Conservation (phyloP, 163 green algal genomes). For the Chlamydomonas reinhardtii region DNA sequence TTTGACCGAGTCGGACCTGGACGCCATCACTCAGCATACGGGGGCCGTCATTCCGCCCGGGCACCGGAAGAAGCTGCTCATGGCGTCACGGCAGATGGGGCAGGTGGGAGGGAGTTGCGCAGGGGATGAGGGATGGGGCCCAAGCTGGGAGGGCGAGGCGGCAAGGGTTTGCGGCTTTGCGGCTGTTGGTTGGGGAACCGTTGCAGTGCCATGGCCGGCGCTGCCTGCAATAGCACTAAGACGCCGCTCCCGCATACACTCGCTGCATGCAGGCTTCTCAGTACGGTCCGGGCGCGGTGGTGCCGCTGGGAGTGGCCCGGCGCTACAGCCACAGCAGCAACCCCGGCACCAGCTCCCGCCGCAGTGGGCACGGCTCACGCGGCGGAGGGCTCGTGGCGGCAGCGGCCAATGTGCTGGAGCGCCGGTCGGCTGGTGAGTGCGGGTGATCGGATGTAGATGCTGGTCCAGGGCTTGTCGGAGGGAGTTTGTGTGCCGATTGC, state of each 20-base stretch:
- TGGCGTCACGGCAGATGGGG: conserved; percentile 50
- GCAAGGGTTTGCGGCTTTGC: too few species aligned
- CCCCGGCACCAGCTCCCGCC: background rate
- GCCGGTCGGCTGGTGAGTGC: conserved; percentile 11
- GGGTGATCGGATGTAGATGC: background rate
- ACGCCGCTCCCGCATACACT: too few species aligned
- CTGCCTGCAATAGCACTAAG: too few species aligned
- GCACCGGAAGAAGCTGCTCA: conserved; percentile 56
- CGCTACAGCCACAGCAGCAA: conserved; percentile 48
- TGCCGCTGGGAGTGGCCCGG: background rate
- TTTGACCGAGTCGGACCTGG: conserved; percentile 41
- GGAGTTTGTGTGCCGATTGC: background rate
- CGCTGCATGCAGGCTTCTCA: too few species aligned
- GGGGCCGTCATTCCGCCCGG: conserved; percentile 39
- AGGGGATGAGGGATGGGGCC: too few species aligned
- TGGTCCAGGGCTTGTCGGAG: background rate
- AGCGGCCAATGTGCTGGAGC: background rate
- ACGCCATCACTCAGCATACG: conserved; percentile 27
- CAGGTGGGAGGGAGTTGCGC: background rate
- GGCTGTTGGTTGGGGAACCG: too few species aligned
- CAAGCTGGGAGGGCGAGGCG: too few species aligned
- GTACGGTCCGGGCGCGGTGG: too few species aligned
- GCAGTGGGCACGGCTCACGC: conserved; percentile 1
- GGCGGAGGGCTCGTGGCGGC: conserved; percentile 8
- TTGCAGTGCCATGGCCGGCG: too few species aligned